Percentiles rank a stretch among this genome's conserved stretches.
Evolutionary conservation across 2,329 filamentous ascomycete species (phyloP).

Genomic region (Microcera coccophila): DNA sequence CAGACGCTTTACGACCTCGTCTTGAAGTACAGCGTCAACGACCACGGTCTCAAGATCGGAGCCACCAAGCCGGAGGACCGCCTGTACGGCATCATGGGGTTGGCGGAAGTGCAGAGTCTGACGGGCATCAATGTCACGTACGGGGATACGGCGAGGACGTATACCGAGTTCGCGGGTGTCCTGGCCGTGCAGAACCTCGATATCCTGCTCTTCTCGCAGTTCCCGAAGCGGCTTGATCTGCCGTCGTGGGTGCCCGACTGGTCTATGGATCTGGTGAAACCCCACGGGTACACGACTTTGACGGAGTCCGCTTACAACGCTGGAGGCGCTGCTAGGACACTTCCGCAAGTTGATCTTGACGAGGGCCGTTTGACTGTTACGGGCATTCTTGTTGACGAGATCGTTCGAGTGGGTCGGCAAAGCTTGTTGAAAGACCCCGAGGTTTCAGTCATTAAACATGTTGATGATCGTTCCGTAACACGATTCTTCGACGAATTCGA

Average conservation of each 20-base stretch:
- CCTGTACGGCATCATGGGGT: constrained; percentile 31
- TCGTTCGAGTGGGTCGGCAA: constrained; percentile 18
- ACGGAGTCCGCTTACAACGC: constrained; percentile 21
- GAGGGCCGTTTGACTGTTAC: constrained; percentile 12
- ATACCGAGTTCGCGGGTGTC: constrained; percentile 19
- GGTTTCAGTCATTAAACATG: neutral
- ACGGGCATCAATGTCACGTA: constrained; percentile 11
- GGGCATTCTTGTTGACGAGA: constrained; percentile 21
- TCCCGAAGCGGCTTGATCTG: constrained; percentile 20
- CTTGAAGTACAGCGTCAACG: constrained; percentile 30
- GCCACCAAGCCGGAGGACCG: constrained; percentile 29
- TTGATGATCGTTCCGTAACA: constrained; percentile 22
- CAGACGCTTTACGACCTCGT: constrained; percentile 26
- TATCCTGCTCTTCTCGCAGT: constrained; percentile 29
- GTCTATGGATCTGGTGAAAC: constrained; percentile 27
- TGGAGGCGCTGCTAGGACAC: constrained; percentile 10
- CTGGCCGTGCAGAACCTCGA: constrained; percentile 24
- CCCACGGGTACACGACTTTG: constrained; percentile 23
- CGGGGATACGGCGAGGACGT: constrained; percentile 9
- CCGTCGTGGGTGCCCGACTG: constrained; percentile 36
- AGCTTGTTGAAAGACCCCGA: constrained; percentile 6
- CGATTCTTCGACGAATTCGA: constrained; percentile 26
- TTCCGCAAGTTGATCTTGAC: constrained; percentile 4
- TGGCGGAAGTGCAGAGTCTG: constrained; percentile 12
- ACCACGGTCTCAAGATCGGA: constrained; percentile 20